Percentiles rank a stretch among this genome's conserved stretches.
Conservation (phyloP, 1,139 yeast genomes). For the Scheffersomyces titani region DNA sequence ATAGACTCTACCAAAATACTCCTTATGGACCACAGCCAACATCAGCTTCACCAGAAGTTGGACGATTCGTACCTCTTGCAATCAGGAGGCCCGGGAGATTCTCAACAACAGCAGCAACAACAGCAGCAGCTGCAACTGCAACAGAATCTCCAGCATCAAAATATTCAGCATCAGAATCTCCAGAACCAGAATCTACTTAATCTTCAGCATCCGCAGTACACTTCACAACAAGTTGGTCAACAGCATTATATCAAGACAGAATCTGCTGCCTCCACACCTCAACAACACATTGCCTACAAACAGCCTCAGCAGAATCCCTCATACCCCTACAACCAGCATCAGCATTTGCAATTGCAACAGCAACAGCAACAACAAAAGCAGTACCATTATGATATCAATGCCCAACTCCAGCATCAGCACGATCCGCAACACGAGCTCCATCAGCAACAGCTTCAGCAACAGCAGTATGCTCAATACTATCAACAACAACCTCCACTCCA, state of each 20-base stretch:
- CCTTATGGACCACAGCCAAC: neutral
- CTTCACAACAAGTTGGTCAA: neutral
- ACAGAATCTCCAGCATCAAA: conserved; percentile 6
- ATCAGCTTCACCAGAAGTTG: neutral
- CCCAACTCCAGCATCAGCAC: conserved; percentile 12
- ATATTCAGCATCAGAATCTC: conserved; percentile 7
- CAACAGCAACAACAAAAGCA: conserved; percentile 2
- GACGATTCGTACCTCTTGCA: conserved; percentile 9
- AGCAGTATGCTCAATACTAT: conserved; percentile 4
- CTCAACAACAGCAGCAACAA: conserved; percentile 9
- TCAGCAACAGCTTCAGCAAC: conserved; percentile 11
- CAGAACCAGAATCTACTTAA: neutral
- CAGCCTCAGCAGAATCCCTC: neutral
- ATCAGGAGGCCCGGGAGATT: conserved; percentile 1
- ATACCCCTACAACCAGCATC: neutral
- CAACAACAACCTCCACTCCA: conserved; percentile 10
- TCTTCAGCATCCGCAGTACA: neutral
- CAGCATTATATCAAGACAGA: neutral
- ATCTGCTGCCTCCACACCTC: neutral
- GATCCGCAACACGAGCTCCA: conserved; percentile 6
- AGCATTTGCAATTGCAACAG: conserved; percentile 3
- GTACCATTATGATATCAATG: neutral
- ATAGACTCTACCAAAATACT: neutral
- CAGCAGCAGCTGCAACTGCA: conserved; percentile 6
- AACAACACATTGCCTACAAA: neutral